These are phyloP conservation scores for Phlyctochytrium planicorne DNA, from an alignment of 192 early-diverging fungal genomes.

Conservation along the genomic window DNA sequence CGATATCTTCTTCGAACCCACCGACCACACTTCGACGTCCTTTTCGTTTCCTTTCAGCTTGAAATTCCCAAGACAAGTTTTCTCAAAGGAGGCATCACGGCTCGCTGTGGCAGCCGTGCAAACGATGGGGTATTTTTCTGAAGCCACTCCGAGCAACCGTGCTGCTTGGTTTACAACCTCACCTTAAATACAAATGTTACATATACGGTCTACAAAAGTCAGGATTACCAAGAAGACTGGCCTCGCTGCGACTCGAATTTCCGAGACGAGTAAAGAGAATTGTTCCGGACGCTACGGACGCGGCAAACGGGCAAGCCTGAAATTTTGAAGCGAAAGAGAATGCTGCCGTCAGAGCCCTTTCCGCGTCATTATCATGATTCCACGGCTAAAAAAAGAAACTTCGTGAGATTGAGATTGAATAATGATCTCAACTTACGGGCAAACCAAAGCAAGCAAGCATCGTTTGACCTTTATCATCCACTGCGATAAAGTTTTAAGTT, in stretches of 20 bases:
- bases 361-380: neutral
- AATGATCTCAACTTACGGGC: too few relatives aligned
- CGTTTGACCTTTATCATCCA: neutral
- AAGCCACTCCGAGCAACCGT: neutral
- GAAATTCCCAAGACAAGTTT: neutral
- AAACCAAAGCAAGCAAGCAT: neutral
- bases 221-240: neutral
- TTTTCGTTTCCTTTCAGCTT: neutral
- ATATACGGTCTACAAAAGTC: too few relatives aligned
- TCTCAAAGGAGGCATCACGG: neutral
- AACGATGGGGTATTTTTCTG: neutral
- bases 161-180: neutral
- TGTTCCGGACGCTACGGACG: neutral
- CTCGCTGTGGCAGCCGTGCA: neutral
- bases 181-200: too few relatives aligned
- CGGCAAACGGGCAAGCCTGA: neutral
- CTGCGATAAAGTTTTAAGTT: too few relatives aligned
- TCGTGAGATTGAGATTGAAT: too few relatives aligned
- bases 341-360: neutral
- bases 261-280: conserved; percentile 1
- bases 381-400: too few relatives aligned
- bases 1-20: too few relatives aligned
- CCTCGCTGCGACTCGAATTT: neutral
- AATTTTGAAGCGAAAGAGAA: neutral
- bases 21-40: neutral